These are phyloP conservation scores for Parmelia sp. DNA, from an alignment of 495 filamentous ascomycete species.

Conservation along the genomic window DNA sequence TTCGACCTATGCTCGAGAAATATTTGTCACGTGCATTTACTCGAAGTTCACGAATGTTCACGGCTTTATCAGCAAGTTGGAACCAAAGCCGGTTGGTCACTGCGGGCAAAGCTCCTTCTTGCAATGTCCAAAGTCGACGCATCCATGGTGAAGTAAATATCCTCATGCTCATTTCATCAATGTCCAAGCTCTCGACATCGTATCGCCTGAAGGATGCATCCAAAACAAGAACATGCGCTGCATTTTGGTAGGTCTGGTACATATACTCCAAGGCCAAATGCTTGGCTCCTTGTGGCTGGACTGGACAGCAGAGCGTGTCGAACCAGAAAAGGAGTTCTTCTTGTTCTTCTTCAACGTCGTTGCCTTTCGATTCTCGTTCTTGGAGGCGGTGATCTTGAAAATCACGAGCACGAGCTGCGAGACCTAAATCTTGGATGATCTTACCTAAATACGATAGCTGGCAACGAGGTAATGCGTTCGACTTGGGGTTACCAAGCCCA, in stretches of 20 bases:
- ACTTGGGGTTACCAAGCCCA: conserved; percentile 21
- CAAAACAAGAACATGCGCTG: conserved; percentile 17
- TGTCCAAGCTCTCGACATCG: neutral
- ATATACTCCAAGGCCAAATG: conserved; percentile 8
- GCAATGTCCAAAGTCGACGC: conserved; percentile 14
- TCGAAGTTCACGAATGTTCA: neutral
- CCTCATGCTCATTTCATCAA: neutral
- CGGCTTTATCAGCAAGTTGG: conserved; percentile 3
- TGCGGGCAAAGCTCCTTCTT: conserved; percentile 9
- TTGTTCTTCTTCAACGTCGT: neutral
- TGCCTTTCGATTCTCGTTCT: neutral
- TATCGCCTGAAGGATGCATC: neutral
- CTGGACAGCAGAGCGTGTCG: conserved; percentile 21
- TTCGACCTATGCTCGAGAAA: conserved; percentile 2
- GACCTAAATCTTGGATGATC: neutral
- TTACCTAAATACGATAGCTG: conserved; percentile 11
- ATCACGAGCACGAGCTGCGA: neutral
- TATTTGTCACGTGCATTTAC: neutral
- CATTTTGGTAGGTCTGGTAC: conserved; percentile 13
- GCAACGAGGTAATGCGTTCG: conserved; percentile 17
- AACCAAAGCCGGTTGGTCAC: conserved; percentile 13
- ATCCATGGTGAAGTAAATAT: conserved; percentile 7
- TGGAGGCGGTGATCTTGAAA: neutral
- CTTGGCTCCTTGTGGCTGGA: conserved; percentile 4
- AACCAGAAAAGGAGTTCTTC: conserved; percentile 14